Conservation (phyloP, 148 eudicot genomes). For the Fallopia convolvulus region DNA sequence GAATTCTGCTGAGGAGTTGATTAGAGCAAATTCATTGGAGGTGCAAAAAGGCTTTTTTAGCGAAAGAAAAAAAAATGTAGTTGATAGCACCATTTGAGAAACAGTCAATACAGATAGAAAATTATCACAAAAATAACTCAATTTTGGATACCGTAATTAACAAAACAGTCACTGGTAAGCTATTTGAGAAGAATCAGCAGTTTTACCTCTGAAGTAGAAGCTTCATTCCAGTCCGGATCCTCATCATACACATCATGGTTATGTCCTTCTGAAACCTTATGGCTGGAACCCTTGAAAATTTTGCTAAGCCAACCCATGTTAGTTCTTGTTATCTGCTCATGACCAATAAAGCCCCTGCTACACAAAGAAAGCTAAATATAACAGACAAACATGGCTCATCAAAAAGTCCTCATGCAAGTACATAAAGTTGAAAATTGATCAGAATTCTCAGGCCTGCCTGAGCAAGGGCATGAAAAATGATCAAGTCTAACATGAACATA, state of each 20-base stretch:
- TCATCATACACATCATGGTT: conserved; percentile 35
- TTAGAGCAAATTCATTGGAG: neutral
- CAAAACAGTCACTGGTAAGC: neutral
- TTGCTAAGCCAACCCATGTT: conserved; percentile 84
- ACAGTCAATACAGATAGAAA: neutral
- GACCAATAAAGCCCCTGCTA: neutral
- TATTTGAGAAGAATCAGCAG: neutral
- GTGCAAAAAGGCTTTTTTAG: neutral
- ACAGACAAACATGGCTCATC: neutral
- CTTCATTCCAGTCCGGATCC: conserved; percentile 32
- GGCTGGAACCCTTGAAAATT: conserved; percentile 68
- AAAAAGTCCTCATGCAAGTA: neutral
- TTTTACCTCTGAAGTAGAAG: conserved; percentile 60
- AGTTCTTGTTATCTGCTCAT: conserved; percentile 6
- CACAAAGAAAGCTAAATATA: neutral
- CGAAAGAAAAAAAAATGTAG: neutral
- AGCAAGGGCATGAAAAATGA: neutral
- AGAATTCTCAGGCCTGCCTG: neutral
- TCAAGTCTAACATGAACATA: neutral
- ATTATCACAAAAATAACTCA: neutral
- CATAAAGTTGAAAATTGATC: neutral
- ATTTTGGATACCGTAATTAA: neutral
- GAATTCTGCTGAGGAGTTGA: neutral
- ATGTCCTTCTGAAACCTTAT: conserved; percentile 52
- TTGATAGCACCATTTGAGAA: neutral